Base-by-base conservation (phyloP, 352 stramenopile genomes). In the Globisporangium perplexum region DNA sequence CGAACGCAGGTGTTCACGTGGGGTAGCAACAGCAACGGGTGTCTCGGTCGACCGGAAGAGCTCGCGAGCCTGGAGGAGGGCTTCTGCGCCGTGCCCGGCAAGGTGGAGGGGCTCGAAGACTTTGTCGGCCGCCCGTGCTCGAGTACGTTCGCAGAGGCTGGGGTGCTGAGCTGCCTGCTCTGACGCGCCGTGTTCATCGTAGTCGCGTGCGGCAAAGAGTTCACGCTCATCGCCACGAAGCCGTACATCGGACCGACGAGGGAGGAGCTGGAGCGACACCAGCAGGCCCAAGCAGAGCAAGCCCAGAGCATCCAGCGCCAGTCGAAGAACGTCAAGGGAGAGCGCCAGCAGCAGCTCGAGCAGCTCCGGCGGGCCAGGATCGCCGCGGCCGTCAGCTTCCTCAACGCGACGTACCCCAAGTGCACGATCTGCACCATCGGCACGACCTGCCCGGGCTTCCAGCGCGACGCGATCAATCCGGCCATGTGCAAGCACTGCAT, bases 191-290 rank as follows among this genome's bases (percentile, higher is more conserved):
- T 47, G 3, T 52, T 38, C 33, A 5, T 18, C 46, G 15, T 42
- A 93, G 84, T 97, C 59, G 88, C 93, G 7, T 94, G 82, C 64
- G 93, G 90, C 24, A 84, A 88, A 4, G 91, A 98, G 60, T 98
- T 94, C 49, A 98, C 91, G 0, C 49, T 97, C 23, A 77, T 98
- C 14, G 88, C 86, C 2, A 97, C 93, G 0, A 96, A 96, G 59
- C 89, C 93, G 8, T 98, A 98, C 65, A 83, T 96, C n/a, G 93
- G 90, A 2, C 86, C 88, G 4, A 79, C 63, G 11, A 60, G 83
- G 59, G 71, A 95, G 20, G 83, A 90, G 36, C 47, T 90, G 3
- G 78, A 81, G 31, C 66, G 64, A 12, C 61, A 59, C 12, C 66
- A 70, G 22, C 55, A 74, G 18, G 64, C 82, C 35, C 63, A 86